Conservation (phyloP, 2,329 filamentous ascomycete genomes). For the Paecilomyces dactylethromorphus region DNA sequence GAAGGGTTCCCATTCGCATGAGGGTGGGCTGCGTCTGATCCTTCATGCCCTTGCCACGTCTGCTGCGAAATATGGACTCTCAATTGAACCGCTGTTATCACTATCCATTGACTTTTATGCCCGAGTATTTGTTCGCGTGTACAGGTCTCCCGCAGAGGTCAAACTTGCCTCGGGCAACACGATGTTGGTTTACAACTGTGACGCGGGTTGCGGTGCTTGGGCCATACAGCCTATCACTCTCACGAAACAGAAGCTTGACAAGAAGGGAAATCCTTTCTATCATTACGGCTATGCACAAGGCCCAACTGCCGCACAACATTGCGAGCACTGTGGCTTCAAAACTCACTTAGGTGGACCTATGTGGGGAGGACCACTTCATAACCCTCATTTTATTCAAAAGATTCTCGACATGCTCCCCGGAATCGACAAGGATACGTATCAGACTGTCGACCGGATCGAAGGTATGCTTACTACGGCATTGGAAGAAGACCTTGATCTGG, state of each 20-base stretch:
- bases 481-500: constrained; percentile 56
- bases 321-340: constrained; percentile 77
- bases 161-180: constrained; percentile 88
- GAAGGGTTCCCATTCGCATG: constrained; percentile 80
- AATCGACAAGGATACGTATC: constrained; percentile 64
- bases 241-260: constrained; percentile 60
- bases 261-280: constrained; percentile 65
- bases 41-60: constrained; percentile 73
- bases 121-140: constrained; percentile 77
- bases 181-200: constrained; percentile 90
- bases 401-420: constrained; percentile 67
- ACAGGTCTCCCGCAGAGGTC: constrained; percentile 73
- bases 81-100: constrained; percentile 84
- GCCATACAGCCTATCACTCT: constrained; percentile 70
- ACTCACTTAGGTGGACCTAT: constrained; percentile 89
- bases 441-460: constrained; percentile 72
- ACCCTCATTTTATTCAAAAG: constrained; percentile 70
- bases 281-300: constrained; percentile 71
- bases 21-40: constrained; percentile 81
- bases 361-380: constrained; percentile 88
- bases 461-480: constrained; percentile 88
- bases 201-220: constrained; percentile 87
- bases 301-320: constrained; percentile 60
- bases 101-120: constrained; percentile 95
- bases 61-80: constrained; percentile 76